These are phyloP conservation scores for Calonectria henricotiae DNA, from an alignment of 2,329 filamentous ascomycete genomes.

Conservation along the genomic window DNA sequence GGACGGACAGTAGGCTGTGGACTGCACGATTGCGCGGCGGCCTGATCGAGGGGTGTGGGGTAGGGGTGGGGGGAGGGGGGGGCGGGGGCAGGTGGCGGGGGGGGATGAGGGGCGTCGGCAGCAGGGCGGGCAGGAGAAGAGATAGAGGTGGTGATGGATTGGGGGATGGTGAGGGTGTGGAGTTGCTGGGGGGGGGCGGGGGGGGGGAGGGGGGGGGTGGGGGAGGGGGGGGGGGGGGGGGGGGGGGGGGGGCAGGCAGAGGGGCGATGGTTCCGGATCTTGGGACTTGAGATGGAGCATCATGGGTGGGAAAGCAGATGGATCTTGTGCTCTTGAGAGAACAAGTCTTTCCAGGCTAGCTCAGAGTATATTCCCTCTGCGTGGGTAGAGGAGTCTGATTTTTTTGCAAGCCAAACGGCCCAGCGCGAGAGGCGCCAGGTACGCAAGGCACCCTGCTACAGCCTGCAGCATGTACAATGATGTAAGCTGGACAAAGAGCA, in stretches of 20 bases:
- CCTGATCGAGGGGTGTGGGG: too few relatives aligned
- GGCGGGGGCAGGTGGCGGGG: too few relatives aligned
- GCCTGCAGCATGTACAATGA: slow-evolving; percentile 47
- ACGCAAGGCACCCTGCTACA: slow-evolving; percentile 20
- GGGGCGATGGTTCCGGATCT: slow-evolving; percentile 43
- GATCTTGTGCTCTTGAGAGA: slow-evolving; percentile 43
- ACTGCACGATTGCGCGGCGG: too few relatives aligned
- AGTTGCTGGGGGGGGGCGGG: too few relatives aligned
- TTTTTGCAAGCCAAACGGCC: slow-evolving; percentile 16
- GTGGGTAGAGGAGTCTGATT: slow-evolving; percentile 2
- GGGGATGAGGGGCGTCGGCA: too few relatives aligned
- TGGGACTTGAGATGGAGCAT: slow-evolving; percentile 39
- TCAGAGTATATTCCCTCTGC: slow-evolving; percentile 12
- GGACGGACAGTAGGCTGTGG: too few relatives aligned
- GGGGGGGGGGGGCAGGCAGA: slow-evolving; percentile 36
- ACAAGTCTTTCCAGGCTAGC: slow-evolving; percentile 37
- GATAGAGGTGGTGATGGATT: too few relatives aligned
- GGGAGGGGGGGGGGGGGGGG: too few relatives aligned
- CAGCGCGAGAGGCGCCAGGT: slow-evolving; percentile 28
- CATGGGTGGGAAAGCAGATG: slow-evolving; percentile 37
- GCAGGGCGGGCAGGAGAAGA: too few relatives aligned
- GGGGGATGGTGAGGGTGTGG: too few relatives aligned
- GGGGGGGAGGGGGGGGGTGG: too few relatives aligned
- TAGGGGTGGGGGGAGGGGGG: too few relatives aligned
- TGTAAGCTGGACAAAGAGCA: slow-evolving; percentile 48